Percentiles rank a stretch among this genome's conserved stretches.
These are phyloP conservation scores for Pseudogymnoascus sp. DNA, from an alignment of 2,329 filamentous ascomycete genomes.

Conservation along the genomic window DNA sequence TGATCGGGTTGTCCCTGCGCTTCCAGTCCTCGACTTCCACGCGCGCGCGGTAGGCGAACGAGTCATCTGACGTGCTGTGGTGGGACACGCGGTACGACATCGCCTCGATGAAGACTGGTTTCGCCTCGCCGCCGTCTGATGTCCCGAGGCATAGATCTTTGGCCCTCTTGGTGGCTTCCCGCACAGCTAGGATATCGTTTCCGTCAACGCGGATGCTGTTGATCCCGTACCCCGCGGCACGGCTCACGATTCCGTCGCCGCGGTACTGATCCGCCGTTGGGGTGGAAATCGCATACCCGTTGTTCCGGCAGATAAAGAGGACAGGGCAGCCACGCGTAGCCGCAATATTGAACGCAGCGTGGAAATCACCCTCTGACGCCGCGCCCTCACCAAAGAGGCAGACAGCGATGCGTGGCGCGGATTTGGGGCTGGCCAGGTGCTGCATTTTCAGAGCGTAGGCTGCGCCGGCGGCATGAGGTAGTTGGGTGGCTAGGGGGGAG, in stretches of 20 bases:
- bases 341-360: slow-evolving; percentile 84
- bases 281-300: slow-evolving; percentile 85
- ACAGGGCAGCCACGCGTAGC: slow-evolving; percentile 82
- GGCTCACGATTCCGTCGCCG: slow-evolving; percentile 81
- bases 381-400: slow-evolving; percentile 91
- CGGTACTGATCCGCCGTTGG: slow-evolving; percentile 87
- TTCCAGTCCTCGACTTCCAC: slow-evolving; percentile 97
- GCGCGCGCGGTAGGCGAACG: slow-evolving; percentile 87
- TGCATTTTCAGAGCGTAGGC: slow-evolving; percentile 85
- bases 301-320: slow-evolving; percentile 87
- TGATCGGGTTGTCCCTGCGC: slow-evolving; percentile 79
- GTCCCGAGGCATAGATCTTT: slow-evolving; percentile 62
- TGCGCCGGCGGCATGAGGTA: slow-evolving; percentile 80
- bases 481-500: slow-evolving; percentile 78
- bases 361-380: slow-evolving; percentile 86
- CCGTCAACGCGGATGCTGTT: slow-evolving; percentile 88
- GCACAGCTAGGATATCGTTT: slow-evolving; percentile 88
- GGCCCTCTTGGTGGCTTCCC: slow-evolving; percentile 71
- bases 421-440: slow-evolving; percentile 61
- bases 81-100: slow-evolving; percentile 98
- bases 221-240: slow-evolving; percentile 87
- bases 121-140: slow-evolving; percentile 20
- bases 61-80: slow-evolving; percentile 94
- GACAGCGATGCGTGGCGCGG: slow-evolving; percentile 61
- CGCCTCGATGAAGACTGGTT: slow-evolving; percentile 81